Conservation (phyloP, 495 filamentous ascomycete genomes). For the Cladorrhinum samala region DNA sequence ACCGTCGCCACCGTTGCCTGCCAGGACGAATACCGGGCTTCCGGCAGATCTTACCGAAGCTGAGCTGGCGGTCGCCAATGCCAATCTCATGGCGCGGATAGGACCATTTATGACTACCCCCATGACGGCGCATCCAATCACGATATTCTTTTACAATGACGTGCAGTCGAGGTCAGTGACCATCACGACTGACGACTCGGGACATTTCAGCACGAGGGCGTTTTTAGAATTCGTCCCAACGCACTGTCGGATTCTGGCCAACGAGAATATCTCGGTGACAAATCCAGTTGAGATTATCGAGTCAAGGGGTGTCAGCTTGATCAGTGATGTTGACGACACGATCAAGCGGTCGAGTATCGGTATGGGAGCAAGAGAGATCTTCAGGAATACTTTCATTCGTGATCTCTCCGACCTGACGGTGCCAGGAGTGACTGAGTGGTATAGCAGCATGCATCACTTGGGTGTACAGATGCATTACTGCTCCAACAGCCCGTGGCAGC, state of each 20-base stretch:
- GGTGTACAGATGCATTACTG: conserved; percentile 89
- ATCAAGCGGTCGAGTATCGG: conserved; percentile 92
- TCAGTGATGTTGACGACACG: conserved; percentile 97
- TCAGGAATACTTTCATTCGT: conserved; percentile 88
- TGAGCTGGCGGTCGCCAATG: conserved; percentile 73
- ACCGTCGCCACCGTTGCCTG: conserved; percentile 28
- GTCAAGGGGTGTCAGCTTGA: conserved; percentile 78
- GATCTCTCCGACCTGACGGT: conserved; percentile 76
- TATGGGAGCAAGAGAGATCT: conserved; percentile 84
- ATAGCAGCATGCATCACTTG: conserved; percentile 62
- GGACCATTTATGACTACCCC: conserved; percentile 85
- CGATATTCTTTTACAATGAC: conserved; percentile 89
- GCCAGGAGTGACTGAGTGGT: conserved; percentile 86
- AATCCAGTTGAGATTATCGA: conserved; percentile 71
- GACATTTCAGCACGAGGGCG: conserved; percentile 75
- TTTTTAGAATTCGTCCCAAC: conserved; percentile 86
- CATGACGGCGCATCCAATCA: conserved; percentile 64
- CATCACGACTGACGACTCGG: conserved; percentile 72
- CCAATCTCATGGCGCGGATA: conserved; percentile 77
- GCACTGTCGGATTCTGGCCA: conserved; percentile 78
- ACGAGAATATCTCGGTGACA: conserved; percentile 73
- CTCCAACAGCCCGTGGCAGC: conserved; percentile 92
- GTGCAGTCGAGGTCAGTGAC: conserved; percentile 69
- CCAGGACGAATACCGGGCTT: conserved; percentile 41
- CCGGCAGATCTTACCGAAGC: conserved; percentile 55